phyloP scores from a whole-genome alignment of 2,329 filamentous ascomycete genomes.

The Grosmannia huntii region DNA sequence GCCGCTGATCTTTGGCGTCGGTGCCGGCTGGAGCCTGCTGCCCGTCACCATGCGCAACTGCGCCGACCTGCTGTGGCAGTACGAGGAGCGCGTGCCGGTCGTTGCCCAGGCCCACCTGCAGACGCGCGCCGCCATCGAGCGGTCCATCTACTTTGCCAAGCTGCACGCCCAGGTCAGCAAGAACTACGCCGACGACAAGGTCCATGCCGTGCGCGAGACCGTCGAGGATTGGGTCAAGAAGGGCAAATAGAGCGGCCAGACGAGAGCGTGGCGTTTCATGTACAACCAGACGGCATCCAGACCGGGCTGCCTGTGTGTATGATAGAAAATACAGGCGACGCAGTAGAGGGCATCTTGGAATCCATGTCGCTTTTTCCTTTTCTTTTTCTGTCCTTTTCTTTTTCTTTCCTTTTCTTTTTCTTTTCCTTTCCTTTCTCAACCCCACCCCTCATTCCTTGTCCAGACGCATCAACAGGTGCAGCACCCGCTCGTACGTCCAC shows the following conservation, averaged over 20 bases:
- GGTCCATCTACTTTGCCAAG: constrained; percentile 60
- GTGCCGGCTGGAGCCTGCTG: constrained; percentile 71
- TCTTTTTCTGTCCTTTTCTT: no score
- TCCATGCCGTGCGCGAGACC: constrained; percentile 59
- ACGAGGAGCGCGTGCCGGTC: constrained; percentile 78
- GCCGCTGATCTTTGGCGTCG: constrained; percentile 68
- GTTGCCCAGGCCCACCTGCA: constrained; percentile 70
- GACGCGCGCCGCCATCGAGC: constrained; percentile 54
- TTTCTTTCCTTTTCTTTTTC: no score
- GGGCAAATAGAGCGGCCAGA: constrained; percentile 57
- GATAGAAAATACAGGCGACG: background rate
- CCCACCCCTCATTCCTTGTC: constrained; percentile 11
- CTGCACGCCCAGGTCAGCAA: constrained; percentile 60
- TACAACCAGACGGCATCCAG: constrained; percentile 1
- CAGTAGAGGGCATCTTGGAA: constrained; percentile 8
- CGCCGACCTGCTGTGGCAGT: constrained; percentile 75
- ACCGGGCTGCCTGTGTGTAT: background rate
- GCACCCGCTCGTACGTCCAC: constrained; percentile 79
- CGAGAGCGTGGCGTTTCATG: background rate
- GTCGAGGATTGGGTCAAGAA: constrained; percentile 87
- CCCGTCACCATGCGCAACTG: constrained; percentile 87
- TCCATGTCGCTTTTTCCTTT: no score
- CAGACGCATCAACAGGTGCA: constrained; percentile 43
- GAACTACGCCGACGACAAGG: constrained; percentile 67
- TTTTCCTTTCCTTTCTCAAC: no score